These are phyloP conservation scores for Tuber magnatum DNA, from an alignment of 495 filamentous ascomycete species.

Conservation along the genomic window DNA sequence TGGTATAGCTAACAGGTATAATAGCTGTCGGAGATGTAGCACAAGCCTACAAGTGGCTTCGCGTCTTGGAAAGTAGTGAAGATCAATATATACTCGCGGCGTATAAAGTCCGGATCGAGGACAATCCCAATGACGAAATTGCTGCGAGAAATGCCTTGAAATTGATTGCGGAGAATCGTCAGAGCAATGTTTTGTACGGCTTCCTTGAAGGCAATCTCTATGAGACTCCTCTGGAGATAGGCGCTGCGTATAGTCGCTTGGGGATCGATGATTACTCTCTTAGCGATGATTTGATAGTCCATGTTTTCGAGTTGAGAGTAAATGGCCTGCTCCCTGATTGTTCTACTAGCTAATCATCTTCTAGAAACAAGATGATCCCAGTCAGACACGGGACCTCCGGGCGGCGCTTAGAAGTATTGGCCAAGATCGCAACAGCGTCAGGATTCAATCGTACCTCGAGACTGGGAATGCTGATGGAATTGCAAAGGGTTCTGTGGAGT, in stretches of 20 bases:
- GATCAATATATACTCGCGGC: constrained; percentile 34
- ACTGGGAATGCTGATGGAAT: constrained; percentile 28
- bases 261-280: constrained; percentile 34
- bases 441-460: constrained; percentile 36
- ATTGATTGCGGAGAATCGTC: constrained; percentile 35
- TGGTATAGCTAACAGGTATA: not conserved
- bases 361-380: constrained; percentile 32
- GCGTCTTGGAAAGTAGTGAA: constrained; percentile 16
- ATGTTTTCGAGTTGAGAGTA: constrained; percentile 37
- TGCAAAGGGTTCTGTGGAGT: constrained; percentile 41
- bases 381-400: constrained; percentile 26
- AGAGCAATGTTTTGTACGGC: constrained; percentile 28
- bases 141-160: constrained; percentile 36
- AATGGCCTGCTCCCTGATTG: not conserved
- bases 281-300: constrained; percentile 36
- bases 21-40: constrained; percentile 32
- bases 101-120: constrained; percentile 36
- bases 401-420: constrained; percentile 34
- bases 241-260: constrained; percentile 30
- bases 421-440: constrained; percentile 27
- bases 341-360: not conserved
- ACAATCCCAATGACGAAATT: constrained; percentile 35
- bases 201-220: constrained; percentile 34
- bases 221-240: constrained; percentile 33
- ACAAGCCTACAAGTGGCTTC: constrained; percentile 35